phyloP scores from a whole-genome alignment of 78 protist species.

The Trichosphaerium sp. region DNA sequence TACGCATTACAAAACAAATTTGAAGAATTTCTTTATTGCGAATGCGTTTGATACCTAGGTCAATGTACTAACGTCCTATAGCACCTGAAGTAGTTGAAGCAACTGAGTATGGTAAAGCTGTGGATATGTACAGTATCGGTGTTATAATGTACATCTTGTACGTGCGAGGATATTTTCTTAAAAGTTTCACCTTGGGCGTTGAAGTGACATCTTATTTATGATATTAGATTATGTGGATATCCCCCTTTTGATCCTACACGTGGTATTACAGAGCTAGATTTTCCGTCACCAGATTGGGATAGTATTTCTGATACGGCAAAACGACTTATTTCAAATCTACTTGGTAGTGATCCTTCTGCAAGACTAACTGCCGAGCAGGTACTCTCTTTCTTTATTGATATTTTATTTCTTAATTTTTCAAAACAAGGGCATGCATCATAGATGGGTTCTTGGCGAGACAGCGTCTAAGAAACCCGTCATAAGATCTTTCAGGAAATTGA shows the following conservation, averaged over 20 bases:
- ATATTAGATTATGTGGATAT: not conserved
- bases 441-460: not conserved
- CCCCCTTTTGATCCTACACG: not conserved
- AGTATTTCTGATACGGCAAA: slow-evolving; percentile 25
- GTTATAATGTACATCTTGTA: slow-evolving; percentile 64
- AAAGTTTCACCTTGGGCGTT: not conserved
- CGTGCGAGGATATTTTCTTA: not conserved
- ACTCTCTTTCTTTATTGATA: slow-evolving; percentile 30
- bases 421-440: not conserved
- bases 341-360: slow-evolving; percentile 18
- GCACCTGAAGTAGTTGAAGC: slow-evolving; percentile 70
- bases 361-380: slow-evolving; percentile 44
- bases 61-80: slow-evolving; percentile 1
- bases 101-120: slow-evolving; percentile 65
- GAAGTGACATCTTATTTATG: not conserved
- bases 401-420: not conserved
- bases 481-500: slow-evolving; percentile 24
- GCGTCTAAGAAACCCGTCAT: slow-evolving; percentile 31
- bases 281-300: no score
- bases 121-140: slow-evolving; percentile 72
- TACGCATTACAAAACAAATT: not conserved
- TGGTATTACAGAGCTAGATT: no score
- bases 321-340: slow-evolving; percentile 10
- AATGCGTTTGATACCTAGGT: slow-evolving; percentile 17
- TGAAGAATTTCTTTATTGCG: not conserved